phyloP scores from a whole-genome alignment of 768 basidiomycete species.

The Podaxis rugospora region DNA sequence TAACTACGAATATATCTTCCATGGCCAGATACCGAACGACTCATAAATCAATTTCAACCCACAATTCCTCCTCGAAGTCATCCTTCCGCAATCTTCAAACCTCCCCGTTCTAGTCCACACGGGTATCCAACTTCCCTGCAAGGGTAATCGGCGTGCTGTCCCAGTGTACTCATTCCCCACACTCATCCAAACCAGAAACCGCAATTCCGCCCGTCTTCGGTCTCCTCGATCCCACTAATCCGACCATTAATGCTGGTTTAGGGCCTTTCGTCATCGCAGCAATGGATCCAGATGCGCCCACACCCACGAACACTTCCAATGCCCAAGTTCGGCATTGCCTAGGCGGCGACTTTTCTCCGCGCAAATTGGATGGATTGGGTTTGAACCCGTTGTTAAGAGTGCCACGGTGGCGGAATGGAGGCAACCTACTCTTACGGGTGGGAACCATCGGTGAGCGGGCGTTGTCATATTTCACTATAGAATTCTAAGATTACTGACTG shows the following conservation, averaged over 20 bases:
- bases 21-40: conserved; percentile 19
- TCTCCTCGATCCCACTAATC: conserved; percentile 21
- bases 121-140: conserved; percentile 21
- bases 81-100: conserved; percentile 18
- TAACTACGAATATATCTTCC: background rate
- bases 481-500: background rate
- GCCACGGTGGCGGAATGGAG: background rate
- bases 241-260: background rate
- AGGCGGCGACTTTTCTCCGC: conserved; percentile 27
- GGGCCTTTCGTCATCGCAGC: conserved; percentile 38
- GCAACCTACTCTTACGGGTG: background rate
- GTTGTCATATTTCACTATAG: background rate
- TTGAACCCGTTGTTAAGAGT: background rate
- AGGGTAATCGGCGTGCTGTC: conserved; percentile 15
- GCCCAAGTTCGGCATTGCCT: conserved; percentile 42
- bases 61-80: conserved; percentile 22
- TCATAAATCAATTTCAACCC: conserved; percentile 24
- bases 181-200: conserved; percentile 22
- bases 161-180: background rate
- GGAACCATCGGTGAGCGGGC: background rate
- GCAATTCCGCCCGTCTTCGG: conserved; percentile 29
- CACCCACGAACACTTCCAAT: conserved; percentile 31
- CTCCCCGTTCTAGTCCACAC: conserved; percentile 20
- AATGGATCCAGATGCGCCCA: conserved; percentile 42
- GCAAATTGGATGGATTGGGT: background rate